These are phyloP conservation scores for Didymella lethalis DNA, from an alignment of 2,329 filamentous ascomycete genomes.

Conservation along the genomic window DNA sequence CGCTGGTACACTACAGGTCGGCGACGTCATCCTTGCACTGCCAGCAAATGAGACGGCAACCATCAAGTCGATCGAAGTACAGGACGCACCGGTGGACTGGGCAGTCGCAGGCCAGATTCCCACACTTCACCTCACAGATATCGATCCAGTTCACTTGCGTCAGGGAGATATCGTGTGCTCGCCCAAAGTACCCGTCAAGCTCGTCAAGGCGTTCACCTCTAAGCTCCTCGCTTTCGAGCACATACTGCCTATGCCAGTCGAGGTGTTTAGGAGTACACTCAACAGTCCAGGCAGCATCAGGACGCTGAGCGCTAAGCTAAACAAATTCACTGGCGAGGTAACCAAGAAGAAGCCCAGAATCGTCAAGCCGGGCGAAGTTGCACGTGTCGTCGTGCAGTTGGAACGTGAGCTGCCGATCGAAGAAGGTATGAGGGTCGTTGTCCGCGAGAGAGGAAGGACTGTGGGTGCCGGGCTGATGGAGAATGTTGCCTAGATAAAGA, in stretches of 20 bases:
- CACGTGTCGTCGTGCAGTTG: conserved; percentile 78
- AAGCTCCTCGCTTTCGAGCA: conserved; percentile 92
- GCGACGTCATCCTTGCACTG: conserved; percentile 80
- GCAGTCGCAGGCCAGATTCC: conserved; percentile 91
- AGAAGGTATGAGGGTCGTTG: conserved; percentile 77
- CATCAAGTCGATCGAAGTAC: conserved; percentile 82
- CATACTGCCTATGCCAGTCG: conserved; percentile 85
- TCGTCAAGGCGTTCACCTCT: conserved; percentile 76
- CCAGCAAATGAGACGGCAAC: conserved; percentile 82
- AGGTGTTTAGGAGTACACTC: conserved; percentile 85
- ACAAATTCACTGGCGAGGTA: conserved; percentile 78
- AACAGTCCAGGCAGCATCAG: conserved; percentile 79
- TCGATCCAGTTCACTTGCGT: conserved; percentile 80
- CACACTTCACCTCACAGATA: conserved; percentile 81
- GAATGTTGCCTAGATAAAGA: conserved; percentile 31
- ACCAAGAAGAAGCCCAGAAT: conserved; percentile 86
- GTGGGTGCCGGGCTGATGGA: conserved; percentile 88
- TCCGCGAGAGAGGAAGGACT: conserved; percentile 82
- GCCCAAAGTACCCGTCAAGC: conserved; percentile 70
- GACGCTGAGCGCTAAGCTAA: conserved; percentile 74
- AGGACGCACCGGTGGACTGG: conserved; percentile 79
- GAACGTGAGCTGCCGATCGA: conserved; percentile 80
- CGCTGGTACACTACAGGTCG: conserved; percentile 81
- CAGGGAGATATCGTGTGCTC: conserved; percentile 87
- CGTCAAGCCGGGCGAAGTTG: conserved; percentile 79